Evolutionary conservation across 192 early-diverging fungal genomes (phyloP), one percentile per base, ranked within the genome.

Genomic region (Geranomyces variabilis): DNA sequence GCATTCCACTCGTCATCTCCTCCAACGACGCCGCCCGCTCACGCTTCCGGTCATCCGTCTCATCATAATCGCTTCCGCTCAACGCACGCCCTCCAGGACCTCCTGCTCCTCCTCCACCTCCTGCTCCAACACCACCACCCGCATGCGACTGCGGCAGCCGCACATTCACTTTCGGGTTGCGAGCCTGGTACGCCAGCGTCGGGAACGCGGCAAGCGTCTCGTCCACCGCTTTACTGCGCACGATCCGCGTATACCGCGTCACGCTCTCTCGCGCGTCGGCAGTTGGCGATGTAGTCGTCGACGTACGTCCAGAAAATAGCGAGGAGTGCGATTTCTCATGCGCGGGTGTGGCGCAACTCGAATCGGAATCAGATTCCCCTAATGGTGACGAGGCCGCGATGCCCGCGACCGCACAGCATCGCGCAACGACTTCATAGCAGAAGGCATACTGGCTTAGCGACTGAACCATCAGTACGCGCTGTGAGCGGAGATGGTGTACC

Each of bases 381-480:
- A n/a, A n/a, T 7, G 36, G 36, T 3, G 36, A 24, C 24, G 51
- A 53, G 7, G 51, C 19, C 6, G 51, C n/a, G 24, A 53, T 26
- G 4, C 51, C 51, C 19, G 51, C 22, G 17, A 70, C 33, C 0
- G 29, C 68, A 0, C 68, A 36, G 10, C 17, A 66, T 14, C 73
- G 65, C 45, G 34, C 59, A 63, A 93, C 76, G 1, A 92, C 88
- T 67, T 94, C 91, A 69, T 95, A 93, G 76, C 91, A 92, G 71
- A 93, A 93, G 24, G 85, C 88, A 82, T 88, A 95, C 80, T 95
- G 93, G 48, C 81, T 69, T 43, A 90, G 70, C 1, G 90, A 90
- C 77, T 95, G 93, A n/a, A 95, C 93, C 86, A 92, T 90, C 13
- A 83, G 81, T 33, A 95, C 77, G 29, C 94, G 85, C 69, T 93